Base-by-base conservation (phyloP, 306 rosid species). In the Canavalia ensiformis region DNA sequence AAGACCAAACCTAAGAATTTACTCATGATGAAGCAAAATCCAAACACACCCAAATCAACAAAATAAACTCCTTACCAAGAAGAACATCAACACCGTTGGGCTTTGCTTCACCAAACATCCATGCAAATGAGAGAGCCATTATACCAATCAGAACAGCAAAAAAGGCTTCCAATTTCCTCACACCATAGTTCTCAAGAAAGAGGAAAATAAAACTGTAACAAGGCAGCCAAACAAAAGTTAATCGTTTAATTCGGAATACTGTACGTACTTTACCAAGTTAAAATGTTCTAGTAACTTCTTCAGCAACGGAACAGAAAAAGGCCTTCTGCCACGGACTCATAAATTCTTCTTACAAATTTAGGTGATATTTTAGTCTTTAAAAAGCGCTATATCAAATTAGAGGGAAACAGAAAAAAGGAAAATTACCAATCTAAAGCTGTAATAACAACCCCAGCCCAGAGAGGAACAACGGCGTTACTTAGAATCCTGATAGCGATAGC, bases 101-200 rank as follows among this genome's bases (percentile, higher is more conserved):
- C 83, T 88, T 91, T 45, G 99, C 83, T 83, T 96, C 89, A 6
- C 97, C 98, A 85, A 93, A 96, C 98, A 96, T 93, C 99, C 99
- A 96, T 0, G 99, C 99, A 86, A 96, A 96, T 13, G 99, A 80
- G 44, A 96, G 11, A 4, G 94, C 99, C 99, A 96, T 96, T 12
- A 88, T 68, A 8, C 86, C 99, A 79, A 96, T 96, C 1, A 96
- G 97, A 76, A 96, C 89, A 29, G 98, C 98, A 30, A 96, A 96
- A 78, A 92, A 94, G 2, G 97, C 97, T 82, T 96, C 99, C 85
- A 96, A 81, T 84, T 93, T 96, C 90, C 98, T 87, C 84, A 93
- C 99, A 28, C 99, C 99, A 75, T 96, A 96, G 78, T 92, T 96
- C 92, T 95, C 99, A 69, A 93, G 92, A 50, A 96, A 87, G 33